Conservation (phyloP, 2,329 filamentous ascomycete genomes). For the Ceratocystis albifundus region DNA sequence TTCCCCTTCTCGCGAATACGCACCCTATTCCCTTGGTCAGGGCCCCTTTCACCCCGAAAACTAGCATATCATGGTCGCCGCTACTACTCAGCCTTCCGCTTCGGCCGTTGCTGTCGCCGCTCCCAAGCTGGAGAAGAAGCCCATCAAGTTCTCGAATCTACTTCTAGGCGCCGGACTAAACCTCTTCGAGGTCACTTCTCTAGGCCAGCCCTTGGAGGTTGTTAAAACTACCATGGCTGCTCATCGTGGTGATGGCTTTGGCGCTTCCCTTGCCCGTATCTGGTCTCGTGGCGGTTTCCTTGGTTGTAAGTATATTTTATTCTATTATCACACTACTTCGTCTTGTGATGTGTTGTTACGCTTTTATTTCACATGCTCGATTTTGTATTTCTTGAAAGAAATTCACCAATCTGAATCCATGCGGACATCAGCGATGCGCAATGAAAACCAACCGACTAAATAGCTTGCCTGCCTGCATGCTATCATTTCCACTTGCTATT, state of each 20-base stretch:
- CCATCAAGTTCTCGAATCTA: slow-evolving; percentile 98
- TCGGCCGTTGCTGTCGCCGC: slow-evolving; percentile 41
- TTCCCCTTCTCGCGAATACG: slow-evolving; percentile 56
- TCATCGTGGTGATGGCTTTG: slow-evolving; percentile 81
- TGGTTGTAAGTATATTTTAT: slow-evolving; percentile 60
- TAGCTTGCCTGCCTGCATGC: background rate
- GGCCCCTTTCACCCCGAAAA: slow-evolving; percentile 52
- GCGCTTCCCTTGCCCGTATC: slow-evolving; percentile 67
- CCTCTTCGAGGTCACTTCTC: slow-evolving; percentile 72
- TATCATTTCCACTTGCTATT: background rate
- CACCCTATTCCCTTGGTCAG: slow-evolving; percentile 96
- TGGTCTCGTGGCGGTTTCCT: slow-evolving; percentile 88
- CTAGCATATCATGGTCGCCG: slow-evolving; percentile 51
- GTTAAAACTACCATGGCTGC: slow-evolving; percentile 99
- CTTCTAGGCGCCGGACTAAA: slow-evolving; percentile 87
- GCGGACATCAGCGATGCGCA: background rate
- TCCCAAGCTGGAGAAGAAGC: slow-evolving; percentile 84
- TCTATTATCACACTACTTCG: background rate
- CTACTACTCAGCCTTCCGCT: slow-evolving; percentile 40
- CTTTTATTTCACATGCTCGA: background rate
- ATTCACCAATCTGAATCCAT: background rate
- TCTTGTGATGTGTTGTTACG: background rate
- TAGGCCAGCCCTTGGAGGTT: slow-evolving; percentile 81
- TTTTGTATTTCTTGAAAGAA: background rate
- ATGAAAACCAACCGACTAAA: background rate